Percentiles rank a stretch among this genome's conserved stretches.
phyloP scores from a whole-genome alignment of 2,329 filamentous ascomycete genomes.

The Aspergillus nomiae region DNA sequence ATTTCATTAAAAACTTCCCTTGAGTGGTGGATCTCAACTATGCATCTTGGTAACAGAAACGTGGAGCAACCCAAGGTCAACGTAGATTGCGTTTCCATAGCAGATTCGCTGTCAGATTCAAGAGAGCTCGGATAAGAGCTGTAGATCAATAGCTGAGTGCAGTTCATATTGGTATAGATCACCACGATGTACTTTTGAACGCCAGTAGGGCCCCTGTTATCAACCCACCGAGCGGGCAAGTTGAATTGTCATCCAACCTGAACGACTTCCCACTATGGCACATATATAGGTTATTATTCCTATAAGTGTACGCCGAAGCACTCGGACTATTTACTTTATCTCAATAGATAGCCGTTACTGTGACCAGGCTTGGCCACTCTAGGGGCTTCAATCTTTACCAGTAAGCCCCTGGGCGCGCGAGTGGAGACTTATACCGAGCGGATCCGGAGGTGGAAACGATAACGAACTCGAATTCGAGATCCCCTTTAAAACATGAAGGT shows the following conservation, averaged over 20 bases:
- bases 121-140: neutral
- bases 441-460: slow-evolving; percentile 6
- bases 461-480: slow-evolving; percentile 20
- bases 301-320: neutral
- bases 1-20: neutral
- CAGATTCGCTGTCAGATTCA: neutral
- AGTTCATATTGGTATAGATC: neutral
- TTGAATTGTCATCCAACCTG: neutral
- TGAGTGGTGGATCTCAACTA: neutral
- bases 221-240: neutral
- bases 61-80: neutral
- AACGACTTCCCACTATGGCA: neutral
- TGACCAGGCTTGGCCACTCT: neutral
- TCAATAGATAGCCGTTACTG: neutral
- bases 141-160: neutral
- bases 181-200: neutral
- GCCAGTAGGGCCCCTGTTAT: neutral
- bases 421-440: neutral
- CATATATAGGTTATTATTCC: too few species aligned
- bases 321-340: neutral
- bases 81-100: too few species aligned
- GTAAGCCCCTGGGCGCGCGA: neutral
- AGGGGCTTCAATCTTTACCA: neutral
- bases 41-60: neutral
- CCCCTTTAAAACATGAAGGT: neutral